Percentiles rank a stretch among this genome's conserved stretches.
Conservation (phyloP, 164 flowering plant genomes). For the Kingdonia uniflora region DNA sequence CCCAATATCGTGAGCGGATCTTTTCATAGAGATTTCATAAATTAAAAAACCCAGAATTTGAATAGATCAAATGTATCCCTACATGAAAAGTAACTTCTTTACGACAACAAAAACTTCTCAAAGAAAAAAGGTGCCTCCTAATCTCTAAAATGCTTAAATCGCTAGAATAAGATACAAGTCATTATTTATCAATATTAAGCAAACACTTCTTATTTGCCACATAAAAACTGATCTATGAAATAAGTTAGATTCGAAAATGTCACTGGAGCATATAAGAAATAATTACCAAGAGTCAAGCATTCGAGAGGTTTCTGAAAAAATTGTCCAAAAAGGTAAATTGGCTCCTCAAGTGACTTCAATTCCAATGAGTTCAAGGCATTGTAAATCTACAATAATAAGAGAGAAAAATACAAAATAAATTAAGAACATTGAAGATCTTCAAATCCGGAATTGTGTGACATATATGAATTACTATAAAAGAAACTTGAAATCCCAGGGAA, state of each 20-base stretch:
- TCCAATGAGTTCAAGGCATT: constrained; percentile 91
- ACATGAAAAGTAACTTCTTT: too few relatives aligned
- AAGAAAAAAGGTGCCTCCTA: too few relatives aligned
- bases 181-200: too few relatives aligned
- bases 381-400: constrained; percentile 40
- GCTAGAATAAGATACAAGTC: too few relatives aligned
- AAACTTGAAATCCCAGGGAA: constrained; percentile 9
- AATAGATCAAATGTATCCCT: too few relatives aligned
- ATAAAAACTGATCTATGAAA: not conserved
- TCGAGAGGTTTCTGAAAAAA: constrained; percentile 87
- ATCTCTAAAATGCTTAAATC: too few relatives aligned
- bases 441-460: constrained; percentile 7
- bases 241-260: not conserved
- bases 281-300: constrained; percentile 89
- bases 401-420: too few relatives aligned
- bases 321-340: constrained; percentile 91
- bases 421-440: constrained; percentile 39
- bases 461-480: not conserved
- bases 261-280: not conserved
- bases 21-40: too few relatives aligned
- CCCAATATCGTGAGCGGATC: too few relatives aligned
- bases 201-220: not conserved
- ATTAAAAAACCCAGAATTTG: too few relatives aligned
- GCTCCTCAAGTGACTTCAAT: constrained; percentile 92
- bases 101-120: too few relatives aligned